Conservation (phyloP, 306 rosid genomes). For the Boehmeria nivea region DNA sequence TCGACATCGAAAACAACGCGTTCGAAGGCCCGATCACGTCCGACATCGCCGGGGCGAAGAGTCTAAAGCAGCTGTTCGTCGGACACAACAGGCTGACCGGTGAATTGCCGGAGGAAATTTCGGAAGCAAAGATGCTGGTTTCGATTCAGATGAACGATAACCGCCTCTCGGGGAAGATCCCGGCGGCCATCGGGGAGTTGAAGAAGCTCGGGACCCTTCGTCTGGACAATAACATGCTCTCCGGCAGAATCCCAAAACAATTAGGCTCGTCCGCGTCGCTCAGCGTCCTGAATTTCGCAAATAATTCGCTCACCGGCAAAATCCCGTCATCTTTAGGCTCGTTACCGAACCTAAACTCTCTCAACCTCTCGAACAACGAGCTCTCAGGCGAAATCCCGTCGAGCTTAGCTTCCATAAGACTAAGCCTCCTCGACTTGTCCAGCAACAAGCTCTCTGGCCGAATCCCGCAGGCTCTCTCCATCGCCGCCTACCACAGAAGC, state of each 20-base stretch:
- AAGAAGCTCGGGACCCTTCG: conserved; percentile 44
- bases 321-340: conserved; percentile 68
- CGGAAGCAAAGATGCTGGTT: conserved; percentile 46
- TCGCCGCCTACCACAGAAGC: conserved; percentile 76
- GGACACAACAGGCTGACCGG: conserved; percentile 53
- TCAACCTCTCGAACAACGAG: conserved; percentile 52
- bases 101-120: conserved; percentile 53
- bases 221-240: conserved; percentile 47
- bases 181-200: conserved; percentile 47
- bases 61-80: conserved; percentile 32
- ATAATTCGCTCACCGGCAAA: conserved; percentile 42
- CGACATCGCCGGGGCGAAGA: conserved; percentile 51
- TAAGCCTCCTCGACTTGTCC: conserved; percentile 73
- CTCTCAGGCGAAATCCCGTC: conserved; percentile 68
- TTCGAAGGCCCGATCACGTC: conserved; percentile 54
- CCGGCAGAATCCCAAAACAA: conserved; percentile 58
- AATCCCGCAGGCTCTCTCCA: conserved; percentile 48
- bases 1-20: conserved; percentile 52
- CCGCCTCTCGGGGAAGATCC: conserved; percentile 50
- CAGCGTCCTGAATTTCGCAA: conserved; percentile 44
- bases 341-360: conserved; percentile 47
- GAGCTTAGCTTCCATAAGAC: conserved; percentile 39
- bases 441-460: conserved; percentile 49
- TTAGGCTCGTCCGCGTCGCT: conserved; percentile 49
- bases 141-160: conserved; percentile 47